Conservation (phyloP, 805 yeast species). For the Kregervanrija pseudodelftensis region DNA sequence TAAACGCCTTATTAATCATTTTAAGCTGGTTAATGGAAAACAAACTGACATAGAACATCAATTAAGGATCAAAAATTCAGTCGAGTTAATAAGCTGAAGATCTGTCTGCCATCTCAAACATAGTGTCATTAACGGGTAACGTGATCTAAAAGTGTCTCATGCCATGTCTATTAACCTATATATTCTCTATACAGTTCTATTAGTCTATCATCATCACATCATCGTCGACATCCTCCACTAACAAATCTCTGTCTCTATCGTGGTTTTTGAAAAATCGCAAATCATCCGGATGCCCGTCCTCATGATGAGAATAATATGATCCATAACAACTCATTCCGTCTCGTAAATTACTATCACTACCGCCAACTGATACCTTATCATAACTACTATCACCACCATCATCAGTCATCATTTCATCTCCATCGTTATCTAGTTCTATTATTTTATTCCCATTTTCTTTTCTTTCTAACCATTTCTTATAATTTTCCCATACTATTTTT, state of each 20-base stretch:
- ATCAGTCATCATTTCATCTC: slow-evolving; percentile 6
- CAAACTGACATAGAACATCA: neutral
- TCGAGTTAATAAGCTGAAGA: neutral
- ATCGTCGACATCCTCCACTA: slow-evolving; percentile 4
- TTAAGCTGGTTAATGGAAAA: neutral
- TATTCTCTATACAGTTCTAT: neutral
- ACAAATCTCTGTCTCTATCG: neutral
- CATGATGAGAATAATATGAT: slow-evolving; percentile 9
- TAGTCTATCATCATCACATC: slow-evolving; percentile 9
- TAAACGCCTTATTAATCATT: neutral
- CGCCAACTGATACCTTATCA: neutral
- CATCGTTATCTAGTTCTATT: slow-evolving; percentile 7
- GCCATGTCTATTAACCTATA: too few species aligned
- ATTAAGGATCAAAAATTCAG: neutral
- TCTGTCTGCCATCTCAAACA: neutral
- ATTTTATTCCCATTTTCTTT: slow-evolving; percentile 1
- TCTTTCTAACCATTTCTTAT: slow-evolving; percentile 6
- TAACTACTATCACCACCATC: neutral
- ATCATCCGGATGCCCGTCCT: neutral
- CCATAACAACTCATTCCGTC: slow-evolving; percentile 13
- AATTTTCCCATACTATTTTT: slow-evolving; percentile 11
- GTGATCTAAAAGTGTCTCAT: neutral
- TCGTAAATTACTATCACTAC: neutral
- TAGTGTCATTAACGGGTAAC: neutral
- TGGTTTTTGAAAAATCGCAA: too few species aligned